Evolutionary conservation across 768 basidiomycete genomes (phyloP).

Genomic region (Russula sp.): DNA sequence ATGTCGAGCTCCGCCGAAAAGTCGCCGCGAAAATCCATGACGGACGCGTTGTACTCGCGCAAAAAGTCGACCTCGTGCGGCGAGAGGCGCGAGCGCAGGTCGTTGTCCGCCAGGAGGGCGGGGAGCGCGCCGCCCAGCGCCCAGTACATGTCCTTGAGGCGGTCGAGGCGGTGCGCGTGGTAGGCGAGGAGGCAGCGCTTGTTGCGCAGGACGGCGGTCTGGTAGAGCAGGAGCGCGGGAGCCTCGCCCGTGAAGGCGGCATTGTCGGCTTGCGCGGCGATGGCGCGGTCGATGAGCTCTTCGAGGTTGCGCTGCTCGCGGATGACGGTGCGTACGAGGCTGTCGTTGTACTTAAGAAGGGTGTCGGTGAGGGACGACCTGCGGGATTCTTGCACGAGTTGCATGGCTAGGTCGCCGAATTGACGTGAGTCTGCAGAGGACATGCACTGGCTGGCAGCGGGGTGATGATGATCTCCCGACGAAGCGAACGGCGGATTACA

Average conservation of each 20-base stretch:
- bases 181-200: constrained; percentile 96
- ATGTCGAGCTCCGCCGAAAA: constrained; percentile 86
- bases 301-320: constrained; percentile 91
- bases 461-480: too few relatives aligned
- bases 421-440: constrained; percentile 45
- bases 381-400: constrained; percentile 80
- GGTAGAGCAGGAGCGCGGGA: constrained; percentile 69
- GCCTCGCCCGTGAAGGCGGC: constrained; percentile 40
- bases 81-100: constrained; percentile 65
- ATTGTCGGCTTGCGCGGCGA: constrained; percentile 28
- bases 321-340: constrained; percentile 75
- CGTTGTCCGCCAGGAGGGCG: constrained; percentile 61
- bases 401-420: constrained; percentile 79
- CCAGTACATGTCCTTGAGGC: constrained; percentile 87
- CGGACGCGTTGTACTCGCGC: constrained; percentile 67
- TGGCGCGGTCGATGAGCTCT: constrained; percentile 36
- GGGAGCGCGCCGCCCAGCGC: constrained; percentile 78
- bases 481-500: too few relatives aligned
- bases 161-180: constrained; percentile 78
- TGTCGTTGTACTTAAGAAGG: constrained; percentile 87
- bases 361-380: constrained; percentile 78
- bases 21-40: constrained; percentile 79
- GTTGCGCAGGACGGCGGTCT: constrained; percentile 85
- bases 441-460: too few relatives aligned
- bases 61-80: constrained; percentile 83